Evolutionary conservation across 768 basidiomycete genomes (phyloP).

Genomic region (Suillus clintonianus): DNA sequence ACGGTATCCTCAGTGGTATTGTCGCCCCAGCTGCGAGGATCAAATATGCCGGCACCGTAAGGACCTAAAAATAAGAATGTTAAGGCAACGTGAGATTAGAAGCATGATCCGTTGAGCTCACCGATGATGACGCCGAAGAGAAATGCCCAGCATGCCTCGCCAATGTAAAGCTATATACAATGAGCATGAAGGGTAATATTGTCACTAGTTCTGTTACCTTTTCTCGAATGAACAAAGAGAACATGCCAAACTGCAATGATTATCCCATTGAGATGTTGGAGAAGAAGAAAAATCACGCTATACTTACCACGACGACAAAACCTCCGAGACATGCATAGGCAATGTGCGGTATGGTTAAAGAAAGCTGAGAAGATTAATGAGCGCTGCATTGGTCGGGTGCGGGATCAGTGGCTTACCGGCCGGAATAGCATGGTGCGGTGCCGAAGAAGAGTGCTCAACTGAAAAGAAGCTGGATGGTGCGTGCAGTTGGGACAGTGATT

Average conservation of each 20-base stretch:
- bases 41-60: conserved; percentile 77
- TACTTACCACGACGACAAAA: conserved; percentile 73
- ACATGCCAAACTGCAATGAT: conserved; percentile 83
- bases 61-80: conserved; percentile 54
- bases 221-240: conserved; percentile 89
- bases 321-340: conserved; percentile 78
- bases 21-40: conserved; percentile 76
- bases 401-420: conserved; percentile 40
- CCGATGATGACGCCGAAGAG: conserved; percentile 90
- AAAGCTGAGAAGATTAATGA: conserved; percentile 23
- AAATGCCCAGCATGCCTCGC: conserved; percentile 96
- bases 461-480: conserved; percentile 4
- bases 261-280: neutral
- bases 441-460: neutral
- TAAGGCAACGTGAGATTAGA: conserved; percentile 10
- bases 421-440: conserved; percentile 48
- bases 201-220: conserved; percentile 45
- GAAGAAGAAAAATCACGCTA: neutral
- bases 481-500: neutral
- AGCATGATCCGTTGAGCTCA: conserved; percentile 30
- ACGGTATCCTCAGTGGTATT: conserved; percentile 42
- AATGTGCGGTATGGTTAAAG: conserved; percentile 70
- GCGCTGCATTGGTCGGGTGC: neutral
- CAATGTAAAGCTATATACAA: conserved; percentile 72
- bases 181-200: neutral